A percentile compares a stretch with the other conserved stretches of the same genome.
These are phyloP conservation scores for Peterozyma xylosa DNA, from an alignment of 805 yeast species.

Conservation along the genomic window DNA sequence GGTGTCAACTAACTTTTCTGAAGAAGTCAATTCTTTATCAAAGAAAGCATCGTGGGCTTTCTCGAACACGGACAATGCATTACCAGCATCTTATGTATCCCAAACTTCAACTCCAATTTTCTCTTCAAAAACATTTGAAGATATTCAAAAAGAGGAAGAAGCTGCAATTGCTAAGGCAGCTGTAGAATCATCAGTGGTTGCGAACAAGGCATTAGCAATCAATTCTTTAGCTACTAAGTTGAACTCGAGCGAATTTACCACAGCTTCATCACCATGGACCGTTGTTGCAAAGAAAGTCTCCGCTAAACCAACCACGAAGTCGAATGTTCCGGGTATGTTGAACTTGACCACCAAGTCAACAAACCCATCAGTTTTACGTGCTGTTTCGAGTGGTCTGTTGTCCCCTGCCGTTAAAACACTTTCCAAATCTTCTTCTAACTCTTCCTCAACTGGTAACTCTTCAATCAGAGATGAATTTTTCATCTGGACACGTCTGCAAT, in stretches of 20 bases:
- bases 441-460: conserved; percentile 18
- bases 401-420: conserved; percentile 10
- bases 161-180: conserved; percentile 23
- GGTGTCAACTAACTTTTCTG: background rate
- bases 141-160: conserved; percentile 55
- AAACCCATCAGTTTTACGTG: conserved; percentile 27
- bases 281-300: conserved; percentile 31
- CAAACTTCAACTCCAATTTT: conserved; percentile 10
- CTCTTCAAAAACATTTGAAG: conserved; percentile 47
- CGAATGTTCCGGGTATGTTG: conserved; percentile 5
- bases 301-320: conserved; percentile 16
- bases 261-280: conserved; percentile 24
- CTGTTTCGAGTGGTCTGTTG: conserved; percentile 23
- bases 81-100: too few species aligned
- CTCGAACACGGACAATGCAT: background rate
- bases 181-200: conserved; percentile 17
- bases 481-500: conserved; percentile 63
- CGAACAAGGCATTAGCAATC: conserved; percentile 19
- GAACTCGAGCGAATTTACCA: conserved; percentile 20
- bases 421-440: conserved; percentile 7
- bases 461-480: conserved; percentile 51
- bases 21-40: conserved; percentile 22
- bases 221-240: conserved; percentile 15
- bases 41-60: conserved; percentile 32
- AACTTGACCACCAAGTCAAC: conserved; percentile 10